A percentile compares a stretch with the other conserved stretches of the same genome.
Evolutionary conservation across 352 stramenopile genomes (phyloP).

Genomic region (Phytopythium cucurbitacearum): DNA sequence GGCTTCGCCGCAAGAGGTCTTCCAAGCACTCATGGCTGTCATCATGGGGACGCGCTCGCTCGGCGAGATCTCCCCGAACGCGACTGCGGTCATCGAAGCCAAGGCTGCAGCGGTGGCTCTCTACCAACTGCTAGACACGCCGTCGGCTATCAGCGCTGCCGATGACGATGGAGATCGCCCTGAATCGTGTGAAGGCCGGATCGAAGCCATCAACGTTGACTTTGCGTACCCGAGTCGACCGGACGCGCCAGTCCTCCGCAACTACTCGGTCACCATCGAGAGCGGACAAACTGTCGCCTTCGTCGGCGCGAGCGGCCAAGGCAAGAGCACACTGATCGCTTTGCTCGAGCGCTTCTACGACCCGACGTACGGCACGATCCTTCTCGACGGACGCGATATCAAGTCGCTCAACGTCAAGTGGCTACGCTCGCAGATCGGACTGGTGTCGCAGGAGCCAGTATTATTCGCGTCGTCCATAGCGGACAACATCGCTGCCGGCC

Average conservation of each 20-base stretch:
- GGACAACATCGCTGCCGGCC: constrained; percentile 82
- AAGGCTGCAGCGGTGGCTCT: constrained; percentile 19
- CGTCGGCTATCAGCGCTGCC: constrained; percentile 29
- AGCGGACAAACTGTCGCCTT: constrained; percentile 10
- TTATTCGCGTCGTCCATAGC: constrained; percentile 73
- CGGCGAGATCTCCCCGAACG: constrained; percentile 23
- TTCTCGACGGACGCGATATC: constrained; percentile 65
- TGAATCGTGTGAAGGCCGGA: constrained; percentile 18
- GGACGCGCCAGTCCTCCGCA: constrained; percentile 8
- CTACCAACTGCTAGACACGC: constrained; percentile 31
- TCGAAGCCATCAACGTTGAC: constrained; percentile 44
- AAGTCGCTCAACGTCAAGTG: constrained; percentile 53
- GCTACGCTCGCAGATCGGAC: constrained; percentile 41
- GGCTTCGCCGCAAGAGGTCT: constrained; percentile 13
- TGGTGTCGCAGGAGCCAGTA: constrained; percentile 72
- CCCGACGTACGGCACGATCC: constrained; percentile 39
- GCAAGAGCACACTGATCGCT: constrained; percentile 25
- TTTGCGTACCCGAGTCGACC: constrained; percentile 64
- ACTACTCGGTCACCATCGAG: constrained; percentile 15
- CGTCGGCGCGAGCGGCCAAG: constrained; percentile 12
- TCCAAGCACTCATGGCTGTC: constrained; percentile 25
- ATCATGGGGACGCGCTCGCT: constrained; percentile 23
- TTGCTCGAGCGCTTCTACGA: constrained; percentile 78
- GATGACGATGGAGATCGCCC: constrained; percentile 19
- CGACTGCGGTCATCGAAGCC: constrained; percentile 14